Conservation (phyloP, 805 yeast genomes). For the Yarrowia porcina region DNA sequence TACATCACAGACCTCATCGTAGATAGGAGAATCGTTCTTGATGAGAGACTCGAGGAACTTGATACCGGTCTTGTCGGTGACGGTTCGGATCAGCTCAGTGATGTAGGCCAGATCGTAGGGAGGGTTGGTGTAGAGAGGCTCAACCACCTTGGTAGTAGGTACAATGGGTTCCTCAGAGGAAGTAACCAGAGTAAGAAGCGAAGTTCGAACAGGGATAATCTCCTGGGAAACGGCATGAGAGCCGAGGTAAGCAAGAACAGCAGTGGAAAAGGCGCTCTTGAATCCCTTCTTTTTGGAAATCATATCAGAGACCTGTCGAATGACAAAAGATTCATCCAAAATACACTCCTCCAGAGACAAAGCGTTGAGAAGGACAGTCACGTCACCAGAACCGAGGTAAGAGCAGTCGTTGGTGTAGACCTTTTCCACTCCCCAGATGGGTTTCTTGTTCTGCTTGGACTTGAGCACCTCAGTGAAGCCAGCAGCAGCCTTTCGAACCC, state of each 20-base stretch:
- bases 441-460: conserved; percentile 31
- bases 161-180: conserved; percentile 38
- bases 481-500: conserved; percentile 37
- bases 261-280: conserved; percentile 16
- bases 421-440: conserved; percentile 32
- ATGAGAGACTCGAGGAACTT: conserved; percentile 58
- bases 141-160: conserved; percentile 32
- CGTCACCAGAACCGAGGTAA: conserved; percentile 44
- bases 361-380: conserved; percentile 45
- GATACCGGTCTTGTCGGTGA: conserved; percentile 61
- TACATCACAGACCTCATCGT: conserved; percentile 38
- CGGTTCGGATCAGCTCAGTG: conserved; percentile 36
- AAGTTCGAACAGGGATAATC: background rate
- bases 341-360: conserved; percentile 45
- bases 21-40: conserved; percentile 37
- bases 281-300: conserved; percentile 15
- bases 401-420: conserved; percentile 52
- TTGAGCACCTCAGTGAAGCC: conserved; percentile 31
- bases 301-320: conserved; percentile 28
- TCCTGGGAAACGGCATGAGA: conserved; percentile 16
- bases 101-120: conserved; percentile 5
- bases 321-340: conserved; percentile 51
- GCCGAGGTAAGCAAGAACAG: conserved; percentile 15
- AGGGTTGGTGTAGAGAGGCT: conserved; percentile 29
- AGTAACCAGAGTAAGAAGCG: conserved; percentile 35